These are phyloP conservation scores for Paraphoma chrysanthemicola DNA, from an alignment of 2,329 filamentous ascomycete genomes.

Conservation along the genomic window DNA sequence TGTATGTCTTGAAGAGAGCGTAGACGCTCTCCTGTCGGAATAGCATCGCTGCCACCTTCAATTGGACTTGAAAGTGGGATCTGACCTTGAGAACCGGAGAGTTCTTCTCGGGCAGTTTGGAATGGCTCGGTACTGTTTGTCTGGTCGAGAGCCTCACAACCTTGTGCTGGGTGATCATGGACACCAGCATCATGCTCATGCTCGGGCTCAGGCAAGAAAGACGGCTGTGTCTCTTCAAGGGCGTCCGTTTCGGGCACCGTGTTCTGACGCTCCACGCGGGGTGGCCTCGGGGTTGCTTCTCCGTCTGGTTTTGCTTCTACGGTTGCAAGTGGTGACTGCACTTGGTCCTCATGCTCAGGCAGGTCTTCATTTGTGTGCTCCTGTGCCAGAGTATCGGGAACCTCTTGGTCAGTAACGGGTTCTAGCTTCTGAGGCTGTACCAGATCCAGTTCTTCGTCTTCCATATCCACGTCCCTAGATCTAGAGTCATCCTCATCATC, in stretches of 20 bases:
- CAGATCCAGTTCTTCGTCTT: constrained; percentile 11
- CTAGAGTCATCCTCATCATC: constrained; percentile 11
- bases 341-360: constrained; percentile 7
- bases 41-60: constrained; percentile 20
- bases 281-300: constrained; percentile 1
- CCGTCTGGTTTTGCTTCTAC: background rate
- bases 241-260: constrained; percentile 44
- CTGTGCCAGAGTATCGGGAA: constrained; percentile 32
- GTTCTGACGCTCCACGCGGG: constrained; percentile 30
- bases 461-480: background rate
- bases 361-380: constrained; percentile 4
- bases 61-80: constrained; percentile 16
- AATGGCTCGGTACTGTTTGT: constrained; percentile 31
- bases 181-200: background rate
- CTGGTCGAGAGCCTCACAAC: constrained; percentile 3
- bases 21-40: constrained; percentile 14
- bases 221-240: constrained; percentile 43
- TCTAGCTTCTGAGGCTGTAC: constrained; percentile 15
- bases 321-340: background rate
- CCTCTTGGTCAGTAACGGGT: constrained; percentile 19
- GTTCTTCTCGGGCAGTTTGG: constrained; percentile 49
- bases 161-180: background rate
- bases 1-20: constrained; percentile 47
- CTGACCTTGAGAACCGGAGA: constrained; percentile 29
- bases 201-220: constrained; percentile 21